Evolutionary conservation across 495 filamentous ascomycete genomes (phyloP).

Genomic region (Aspergillus funiculosus): DNA sequence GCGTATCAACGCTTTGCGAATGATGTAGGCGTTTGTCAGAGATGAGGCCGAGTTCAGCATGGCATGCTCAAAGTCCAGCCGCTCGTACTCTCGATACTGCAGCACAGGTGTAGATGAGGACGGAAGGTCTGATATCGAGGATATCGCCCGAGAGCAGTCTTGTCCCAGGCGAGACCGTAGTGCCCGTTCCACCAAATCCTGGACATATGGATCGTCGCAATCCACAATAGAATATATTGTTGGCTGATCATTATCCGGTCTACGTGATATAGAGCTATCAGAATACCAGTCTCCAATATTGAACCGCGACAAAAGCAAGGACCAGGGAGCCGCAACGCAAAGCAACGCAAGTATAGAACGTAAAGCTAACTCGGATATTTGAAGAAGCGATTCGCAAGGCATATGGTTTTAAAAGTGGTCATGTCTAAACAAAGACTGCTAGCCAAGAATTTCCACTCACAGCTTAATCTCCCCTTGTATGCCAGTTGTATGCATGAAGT

Average conservation of each 20-base stretch:
- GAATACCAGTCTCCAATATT: conserved; percentile 24
- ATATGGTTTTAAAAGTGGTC: conserved; percentile 23
- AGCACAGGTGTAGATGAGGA: conserved; percentile 49
- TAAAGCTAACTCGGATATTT: conserved; percentile 27
- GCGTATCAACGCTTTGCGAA: conserved; percentile 94
- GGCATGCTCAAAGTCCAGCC: conserved; percentile 71
- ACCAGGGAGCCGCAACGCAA: conserved; percentile 12
- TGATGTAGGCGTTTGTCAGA: conserved; percentile 77
- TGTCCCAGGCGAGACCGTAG: conserved; percentile 56
- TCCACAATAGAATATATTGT: conserved; percentile 68
- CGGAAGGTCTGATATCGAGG: conserved; percentile 40
- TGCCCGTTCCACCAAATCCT: conserved; percentile 70
- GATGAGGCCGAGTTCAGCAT: conserved; percentile 52
- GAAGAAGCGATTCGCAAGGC: conserved; percentile 22
- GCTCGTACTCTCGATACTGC: conserved; percentile 84
- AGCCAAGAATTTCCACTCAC: conserved; percentile 60
- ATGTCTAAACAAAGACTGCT: conserved; percentile 19
- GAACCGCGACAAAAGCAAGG: conserved; percentile 10
- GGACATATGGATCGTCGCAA: conserved; percentile 81
- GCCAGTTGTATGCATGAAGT: conserved; percentile 76
- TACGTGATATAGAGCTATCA: conserved; percentile 39
- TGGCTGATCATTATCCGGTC: conserved; percentile 35
- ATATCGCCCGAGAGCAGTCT: conserved; percentile 38
- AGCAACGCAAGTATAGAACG: conserved; percentile 22
- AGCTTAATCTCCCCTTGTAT: conserved; percentile 75